Evolutionary conservation across 2,329 filamentous ascomycete genomes (phyloP).

Genomic region (Ophiostoma piceae): DNA sequence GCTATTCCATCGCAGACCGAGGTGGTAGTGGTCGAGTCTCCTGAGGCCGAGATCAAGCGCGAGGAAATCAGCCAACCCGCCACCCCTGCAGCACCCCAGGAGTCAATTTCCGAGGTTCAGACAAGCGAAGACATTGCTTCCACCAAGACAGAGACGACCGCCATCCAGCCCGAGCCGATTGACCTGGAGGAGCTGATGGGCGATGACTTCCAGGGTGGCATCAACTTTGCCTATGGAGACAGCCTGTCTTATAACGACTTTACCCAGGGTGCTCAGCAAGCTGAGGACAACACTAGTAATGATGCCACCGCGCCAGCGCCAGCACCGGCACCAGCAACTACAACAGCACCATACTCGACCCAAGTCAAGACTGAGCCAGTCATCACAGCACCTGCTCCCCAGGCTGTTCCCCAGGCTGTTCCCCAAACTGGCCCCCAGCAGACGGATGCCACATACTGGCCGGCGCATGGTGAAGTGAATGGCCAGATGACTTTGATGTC

Average conservation of each 20-base stretch:
- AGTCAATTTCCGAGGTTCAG: background rate
- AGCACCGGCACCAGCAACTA: background rate
- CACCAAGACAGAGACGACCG: background rate
- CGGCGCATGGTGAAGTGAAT: background rate
- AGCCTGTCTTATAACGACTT: background rate
- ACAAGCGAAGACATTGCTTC: background rate
- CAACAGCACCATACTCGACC: background rate
- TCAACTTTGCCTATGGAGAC: constrained; percentile 15
- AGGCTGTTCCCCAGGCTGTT: too few relatives aligned
- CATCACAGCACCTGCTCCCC: too few relatives aligned
- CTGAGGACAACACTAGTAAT: background rate
- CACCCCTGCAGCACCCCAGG: background rate
- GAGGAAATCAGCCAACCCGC: background rate
- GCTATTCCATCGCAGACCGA: background rate
- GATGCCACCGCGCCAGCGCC: background rate
- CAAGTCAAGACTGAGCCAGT: background rate
- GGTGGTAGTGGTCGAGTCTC: background rate
- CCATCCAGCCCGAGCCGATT: background rate
- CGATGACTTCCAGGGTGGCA: constrained; percentile 19
- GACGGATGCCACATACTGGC: constrained; percentile 4
- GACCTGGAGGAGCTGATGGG: constrained; percentile 17
- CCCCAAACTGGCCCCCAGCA: constrained; percentile 5
- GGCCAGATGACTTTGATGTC: background rate
- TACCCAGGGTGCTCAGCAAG: background rate
- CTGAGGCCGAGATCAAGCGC: background rate